Evolutionary conservation across 2,329 filamentous ascomycete species (phyloP).

Genomic region (Leptographium procerum): DNA sequence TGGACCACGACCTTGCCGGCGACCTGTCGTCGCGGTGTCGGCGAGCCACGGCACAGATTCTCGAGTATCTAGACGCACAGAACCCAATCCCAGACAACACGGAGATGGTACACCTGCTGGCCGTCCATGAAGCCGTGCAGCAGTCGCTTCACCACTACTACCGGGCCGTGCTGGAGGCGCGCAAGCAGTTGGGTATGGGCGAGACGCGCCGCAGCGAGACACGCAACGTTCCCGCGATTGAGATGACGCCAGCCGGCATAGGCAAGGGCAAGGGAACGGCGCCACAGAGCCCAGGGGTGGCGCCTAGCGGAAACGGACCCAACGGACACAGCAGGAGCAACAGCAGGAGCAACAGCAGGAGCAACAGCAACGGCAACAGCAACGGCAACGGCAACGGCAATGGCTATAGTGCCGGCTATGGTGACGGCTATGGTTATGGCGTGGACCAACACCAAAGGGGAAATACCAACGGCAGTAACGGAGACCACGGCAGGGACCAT

Average conservation of each 20-base stretch:
- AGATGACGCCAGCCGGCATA: conserved; percentile 14
- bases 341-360: background rate
- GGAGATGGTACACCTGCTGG: conserved; percentile 85
- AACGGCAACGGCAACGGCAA: background rate
- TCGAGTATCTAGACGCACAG: conserved; percentile 71
- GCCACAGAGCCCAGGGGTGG: conserved; percentile 4
- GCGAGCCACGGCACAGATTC: conserved; percentile 68
- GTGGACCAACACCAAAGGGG: background rate
- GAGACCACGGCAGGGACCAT: background rate
- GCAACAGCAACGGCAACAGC: background rate
- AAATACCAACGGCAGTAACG: background rate
- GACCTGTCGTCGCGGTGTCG: conserved; percentile 86
- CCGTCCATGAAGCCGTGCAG: conserved; percentile 85
- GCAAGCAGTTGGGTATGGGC: conserved; percentile 39
- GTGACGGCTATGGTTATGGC: background rate
- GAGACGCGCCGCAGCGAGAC: conserved; percentile 17
- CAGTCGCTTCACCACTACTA: conserved; percentile 76
- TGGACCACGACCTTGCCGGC: conserved; percentile 76
- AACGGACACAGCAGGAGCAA: no score
- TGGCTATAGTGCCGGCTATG: background rate
- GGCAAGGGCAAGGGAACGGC: conserved; percentile 18
- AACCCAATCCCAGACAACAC: conserved; percentile 80
- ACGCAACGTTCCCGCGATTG: conserved; percentile 14
- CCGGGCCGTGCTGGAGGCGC: conserved; percentile 57
- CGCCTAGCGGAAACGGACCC: no score